These are phyloP conservation scores for Vitis hybrid DNA, from an alignment of 177 flowering plant species.

Conservation along the genomic window DNA sequence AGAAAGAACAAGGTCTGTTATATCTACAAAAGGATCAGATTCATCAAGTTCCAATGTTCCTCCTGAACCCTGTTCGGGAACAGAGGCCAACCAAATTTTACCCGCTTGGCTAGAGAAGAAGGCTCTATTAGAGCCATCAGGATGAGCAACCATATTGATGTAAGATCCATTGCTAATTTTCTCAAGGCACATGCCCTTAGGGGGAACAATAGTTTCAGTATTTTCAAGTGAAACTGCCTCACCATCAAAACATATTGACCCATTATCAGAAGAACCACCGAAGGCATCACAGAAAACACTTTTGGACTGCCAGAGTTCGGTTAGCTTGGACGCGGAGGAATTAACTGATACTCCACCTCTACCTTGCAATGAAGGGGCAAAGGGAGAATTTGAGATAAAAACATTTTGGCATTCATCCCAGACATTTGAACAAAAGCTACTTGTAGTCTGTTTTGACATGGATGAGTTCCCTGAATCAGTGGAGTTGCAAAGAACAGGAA, in stretches of 20 bases:
- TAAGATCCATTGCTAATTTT: conserved; percentile 41
- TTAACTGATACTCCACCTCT: conserved; percentile 25
- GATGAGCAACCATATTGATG: conserved; percentile 55
- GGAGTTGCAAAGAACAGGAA: conserved; percentile 72
- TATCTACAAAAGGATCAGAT: conserved; percentile 49
- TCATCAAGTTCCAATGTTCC: conserved; percentile 31
- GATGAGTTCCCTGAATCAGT: conserved; percentile 29
- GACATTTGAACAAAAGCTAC: conserved; percentile 44
- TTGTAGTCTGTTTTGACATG: conserved; percentile 23
- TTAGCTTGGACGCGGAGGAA: conserved; percentile 39
- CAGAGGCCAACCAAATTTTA: conserved; percentile 45
- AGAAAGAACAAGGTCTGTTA: conserved; percentile 45
- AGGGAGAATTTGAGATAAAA: conserved; percentile 49
- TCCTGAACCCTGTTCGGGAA: conserved; percentile 49
- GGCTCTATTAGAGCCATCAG: conserved; percentile 56
- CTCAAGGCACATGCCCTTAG: conserved; percentile 51
- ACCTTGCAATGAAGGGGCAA: conserved; percentile 44
- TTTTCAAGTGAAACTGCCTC: conserved; percentile 26
- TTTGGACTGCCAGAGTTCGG: conserved; percentile 51
- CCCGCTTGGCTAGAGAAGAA: conserved; percentile 53
- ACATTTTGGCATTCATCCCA: conserved; percentile 63
- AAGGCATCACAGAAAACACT: conserved; percentile 49
- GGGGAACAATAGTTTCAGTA: conserved; percentile 15
- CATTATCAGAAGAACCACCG: conserved; percentile 37
- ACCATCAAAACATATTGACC: conserved; percentile 29